phyloP scores from a whole-genome alignment of 345 rosid species.

The Nasturtium officinale region DNA sequence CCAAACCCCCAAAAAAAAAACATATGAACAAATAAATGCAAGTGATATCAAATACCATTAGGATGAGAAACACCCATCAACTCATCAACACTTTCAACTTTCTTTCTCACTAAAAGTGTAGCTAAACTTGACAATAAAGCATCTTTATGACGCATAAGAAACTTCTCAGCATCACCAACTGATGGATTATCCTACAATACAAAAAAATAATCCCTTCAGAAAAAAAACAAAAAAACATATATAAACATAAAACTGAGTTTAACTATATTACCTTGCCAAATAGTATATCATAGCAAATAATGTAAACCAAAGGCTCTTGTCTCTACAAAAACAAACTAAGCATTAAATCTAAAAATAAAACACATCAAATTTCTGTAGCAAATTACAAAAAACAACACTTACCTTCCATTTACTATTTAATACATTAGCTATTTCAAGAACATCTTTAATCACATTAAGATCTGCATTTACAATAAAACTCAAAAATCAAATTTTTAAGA shows the following conservation, averaged over 20 bases:
- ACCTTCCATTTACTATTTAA: constrained; percentile 88
- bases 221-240: not conserved
- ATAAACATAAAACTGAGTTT: not conserved
- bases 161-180: constrained; percentile 82
- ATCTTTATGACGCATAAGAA: constrained; percentile 55
- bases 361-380: not conserved
- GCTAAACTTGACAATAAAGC: constrained; percentile 62
- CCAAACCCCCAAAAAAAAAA: not conserved
- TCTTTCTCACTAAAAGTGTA: constrained; percentile 64
- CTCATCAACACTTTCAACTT: constrained; percentile 57
- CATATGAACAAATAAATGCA: not conserved
- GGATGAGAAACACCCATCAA: constrained; percentile 56
- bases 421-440: constrained; percentile 58
- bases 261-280: constrained; percentile 66
- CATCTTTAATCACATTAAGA: constrained; percentile 67
- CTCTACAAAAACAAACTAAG: constrained; percentile 51
- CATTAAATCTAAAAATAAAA: constrained; percentile 11
- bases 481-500: not conserved
- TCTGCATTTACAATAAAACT: constrained; percentile 49
- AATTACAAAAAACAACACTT: not conserved
- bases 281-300: constrained; percentile 70
- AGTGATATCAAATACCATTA: constrained; percentile 48
- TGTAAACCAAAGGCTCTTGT: constrained; percentile 70
- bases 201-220: constrained; percentile 12
- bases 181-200: constrained; percentile 55